phyloP scores from a whole-genome alignment of 345 rosid genomes.

The Erucastrum elatum region DNA sequence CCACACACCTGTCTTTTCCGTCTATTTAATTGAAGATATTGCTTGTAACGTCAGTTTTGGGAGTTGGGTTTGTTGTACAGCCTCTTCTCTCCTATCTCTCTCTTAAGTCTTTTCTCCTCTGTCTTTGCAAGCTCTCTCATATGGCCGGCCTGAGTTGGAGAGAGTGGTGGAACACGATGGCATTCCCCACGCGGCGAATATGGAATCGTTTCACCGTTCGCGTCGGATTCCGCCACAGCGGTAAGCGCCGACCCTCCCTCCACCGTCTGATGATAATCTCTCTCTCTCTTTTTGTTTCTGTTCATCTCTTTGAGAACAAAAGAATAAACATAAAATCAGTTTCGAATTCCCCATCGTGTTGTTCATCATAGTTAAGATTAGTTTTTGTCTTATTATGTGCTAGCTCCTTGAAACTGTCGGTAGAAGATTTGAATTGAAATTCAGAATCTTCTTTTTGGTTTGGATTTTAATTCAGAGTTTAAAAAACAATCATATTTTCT shows the following conservation, averaged over 20 bases:
- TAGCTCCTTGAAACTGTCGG: too few relatives aligned
- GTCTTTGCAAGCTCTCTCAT: too few relatives aligned
- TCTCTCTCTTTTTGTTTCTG: too few relatives aligned
- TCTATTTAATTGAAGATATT: constrained; percentile 23
- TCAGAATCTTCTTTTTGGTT: too few relatives aligned
- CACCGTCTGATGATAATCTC: background rate
- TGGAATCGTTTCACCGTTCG: constrained; percentile 51
- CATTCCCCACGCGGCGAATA: constrained; percentile 41
- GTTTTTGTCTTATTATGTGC: too few relatives aligned
- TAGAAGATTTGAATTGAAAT: too few relatives aligned
- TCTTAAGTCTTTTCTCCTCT: constrained; percentile 2
- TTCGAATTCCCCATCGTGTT: too few relatives aligned
- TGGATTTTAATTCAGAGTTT: too few relatives aligned
- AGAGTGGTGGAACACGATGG: constrained; percentile 45
- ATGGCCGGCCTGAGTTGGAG: constrained; percentile 38
- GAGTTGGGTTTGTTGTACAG: background rate
- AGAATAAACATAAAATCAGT: too few relatives aligned
- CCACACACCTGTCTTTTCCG: background rate
- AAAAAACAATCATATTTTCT: too few relatives aligned
- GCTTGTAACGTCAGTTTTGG: background rate
- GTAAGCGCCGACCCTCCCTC: constrained; percentile 36
- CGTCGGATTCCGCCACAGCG: constrained; percentile 46
- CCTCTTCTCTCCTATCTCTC: background rate
- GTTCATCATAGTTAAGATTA: too few relatives aligned
- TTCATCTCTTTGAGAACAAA: too few relatives aligned